Conservation (phyloP, 805 yeast species). For the Candida corydali region DNA sequence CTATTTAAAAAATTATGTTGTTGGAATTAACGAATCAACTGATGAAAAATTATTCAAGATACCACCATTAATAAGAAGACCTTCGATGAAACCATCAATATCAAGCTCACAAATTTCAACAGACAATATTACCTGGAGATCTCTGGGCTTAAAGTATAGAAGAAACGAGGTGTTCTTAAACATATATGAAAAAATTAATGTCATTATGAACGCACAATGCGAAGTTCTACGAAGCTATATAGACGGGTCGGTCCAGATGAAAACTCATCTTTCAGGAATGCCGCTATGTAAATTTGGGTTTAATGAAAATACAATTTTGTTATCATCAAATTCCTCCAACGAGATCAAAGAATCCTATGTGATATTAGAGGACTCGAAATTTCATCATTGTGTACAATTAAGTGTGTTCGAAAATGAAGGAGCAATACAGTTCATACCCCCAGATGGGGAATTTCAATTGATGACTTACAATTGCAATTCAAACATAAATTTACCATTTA, state of each 20-base stretch:
- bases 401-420: constrained; percentile 63
- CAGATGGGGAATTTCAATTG: constrained; percentile 82
- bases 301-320: constrained; percentile 43
- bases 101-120: constrained; percentile 7
- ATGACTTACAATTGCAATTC: constrained; percentile 56
- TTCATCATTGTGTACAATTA: constrained; percentile 82
- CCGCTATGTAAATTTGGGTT: constrained; percentile 82
- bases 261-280: constrained; percentile 72
- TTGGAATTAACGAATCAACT: constrained; percentile 9
- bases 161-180: constrained; percentile 77
- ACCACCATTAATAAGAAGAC: constrained; percentile 8
- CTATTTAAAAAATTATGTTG: constrained; percentile 17
- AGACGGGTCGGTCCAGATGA: constrained; percentile 70
- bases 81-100: constrained; percentile 10
- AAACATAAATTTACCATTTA: constrained; percentile 67
- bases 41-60: constrained; percentile 17
- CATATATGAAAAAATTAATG: constrained; percentile 70
- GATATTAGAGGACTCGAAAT: constrained; percentile 69
- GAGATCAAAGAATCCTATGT: constrained; percentile 45
- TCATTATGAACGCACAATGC: constrained; percentile 63
- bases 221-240: constrained; percentile 65
- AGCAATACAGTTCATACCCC: constrained; percentile 72
- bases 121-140: constrained; percentile 59
- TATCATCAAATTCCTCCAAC: constrained; percentile 9
- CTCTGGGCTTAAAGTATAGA: constrained; percentile 66